Conservation (phyloP, 352 stramenopile species). For the Pythium inflatum region DNA sequence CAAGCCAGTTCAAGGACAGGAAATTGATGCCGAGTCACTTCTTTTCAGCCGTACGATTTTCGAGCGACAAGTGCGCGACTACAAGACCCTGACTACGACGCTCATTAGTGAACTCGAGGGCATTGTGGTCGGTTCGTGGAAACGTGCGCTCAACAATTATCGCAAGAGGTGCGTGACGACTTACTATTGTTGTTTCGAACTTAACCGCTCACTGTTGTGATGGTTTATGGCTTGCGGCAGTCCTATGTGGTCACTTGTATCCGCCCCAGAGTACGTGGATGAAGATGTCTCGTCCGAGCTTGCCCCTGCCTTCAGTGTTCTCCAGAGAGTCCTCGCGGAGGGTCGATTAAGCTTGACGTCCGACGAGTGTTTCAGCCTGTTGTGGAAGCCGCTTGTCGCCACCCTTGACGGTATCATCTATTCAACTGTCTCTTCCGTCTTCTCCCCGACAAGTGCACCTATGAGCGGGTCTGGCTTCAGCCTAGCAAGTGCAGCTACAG, state of each 20-base stretch:
- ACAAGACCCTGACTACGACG: conserved; percentile 40
- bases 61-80: conserved; percentile 57
- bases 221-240: no score
- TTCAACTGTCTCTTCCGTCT: background rate
- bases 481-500: conserved; percentile 24
- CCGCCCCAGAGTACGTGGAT: background rate
- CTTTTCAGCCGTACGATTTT: conserved; percentile 79
- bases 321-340: conserved; percentile 9
- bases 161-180: conserved; percentile 36
- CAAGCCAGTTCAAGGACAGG: conserved; percentile 8
- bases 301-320: background rate
- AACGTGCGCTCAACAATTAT: conserved; percentile 36
- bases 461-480: conserved; percentile 15
- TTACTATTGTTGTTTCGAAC: background rate
- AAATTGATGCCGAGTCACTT: conserved; percentile 53
- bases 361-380: conserved; percentile 20
- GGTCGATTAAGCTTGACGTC: background rate
- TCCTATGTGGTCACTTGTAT: conserved; percentile 3
- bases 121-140: conserved; percentile 31
- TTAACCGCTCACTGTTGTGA: background rate
- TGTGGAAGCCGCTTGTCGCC: conserved; percentile 28
- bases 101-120: conserved; percentile 40
- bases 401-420: conserved; percentile 26
- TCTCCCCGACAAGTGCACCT: background rate
- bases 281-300: conserved; percentile 28